phyloP scores from a whole-genome alignment of 2,329 filamentous ascomycete genomes.

The Dichotomopilus funicola region DNA sequence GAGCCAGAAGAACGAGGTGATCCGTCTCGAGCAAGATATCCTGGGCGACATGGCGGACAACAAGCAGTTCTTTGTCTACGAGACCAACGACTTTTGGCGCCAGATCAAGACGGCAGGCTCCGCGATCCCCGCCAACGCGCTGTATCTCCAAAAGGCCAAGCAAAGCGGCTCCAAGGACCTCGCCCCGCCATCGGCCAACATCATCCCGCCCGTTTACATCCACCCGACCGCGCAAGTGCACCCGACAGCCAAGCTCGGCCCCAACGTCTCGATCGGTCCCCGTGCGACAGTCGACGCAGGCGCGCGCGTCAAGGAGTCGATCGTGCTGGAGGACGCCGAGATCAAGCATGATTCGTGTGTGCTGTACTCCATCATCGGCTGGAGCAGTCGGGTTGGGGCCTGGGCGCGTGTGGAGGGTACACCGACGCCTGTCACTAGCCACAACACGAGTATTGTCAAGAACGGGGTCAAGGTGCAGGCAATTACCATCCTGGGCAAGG shows the following conservation, averaged over 20 bases:
- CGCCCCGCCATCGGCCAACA: slow-evolving; percentile 73
- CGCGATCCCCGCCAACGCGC: slow-evolving; percentile 89
- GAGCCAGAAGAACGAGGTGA: slow-evolving; percentile 71
- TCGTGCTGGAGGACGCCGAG: slow-evolving; percentile 90
- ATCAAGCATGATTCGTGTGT: slow-evolving; percentile 96
- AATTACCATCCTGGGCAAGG: slow-evolving; percentile 95
- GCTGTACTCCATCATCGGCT: slow-evolving; percentile 92
- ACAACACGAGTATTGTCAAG: slow-evolving; percentile 92
- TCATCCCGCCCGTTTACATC: slow-evolving; percentile 89
- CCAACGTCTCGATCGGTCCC: slow-evolving; percentile 94
- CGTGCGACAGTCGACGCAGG: slow-evolving; percentile 78
- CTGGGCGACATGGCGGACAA: slow-evolving; percentile 91
- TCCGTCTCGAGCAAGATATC: slow-evolving; percentile 95
- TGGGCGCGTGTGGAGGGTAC: slow-evolving; percentile 98
- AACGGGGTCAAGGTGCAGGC: slow-evolving; percentile 98
- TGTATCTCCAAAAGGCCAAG: slow-evolving; percentile 92
- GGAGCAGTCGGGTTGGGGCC: slow-evolving; percentile 92
- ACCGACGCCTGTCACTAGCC: slow-evolving; percentile 77
- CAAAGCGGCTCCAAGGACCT: slow-evolving; percentile 78
- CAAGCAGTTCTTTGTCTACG: slow-evolving; percentile 96
- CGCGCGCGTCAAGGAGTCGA: slow-evolving; percentile 88
- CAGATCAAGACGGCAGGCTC: slow-evolving; percentile 99
- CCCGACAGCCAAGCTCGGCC: slow-evolving; percentile 90
- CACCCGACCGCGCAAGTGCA: slow-evolving; percentile 87
- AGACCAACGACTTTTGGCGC: slow-evolving; percentile 99